Evolutionary conservation across 768 basidiomycete species (phyloP), one percentile per base, ranked within the genome.

Genomic region (Serpula lacrymans): DNA sequence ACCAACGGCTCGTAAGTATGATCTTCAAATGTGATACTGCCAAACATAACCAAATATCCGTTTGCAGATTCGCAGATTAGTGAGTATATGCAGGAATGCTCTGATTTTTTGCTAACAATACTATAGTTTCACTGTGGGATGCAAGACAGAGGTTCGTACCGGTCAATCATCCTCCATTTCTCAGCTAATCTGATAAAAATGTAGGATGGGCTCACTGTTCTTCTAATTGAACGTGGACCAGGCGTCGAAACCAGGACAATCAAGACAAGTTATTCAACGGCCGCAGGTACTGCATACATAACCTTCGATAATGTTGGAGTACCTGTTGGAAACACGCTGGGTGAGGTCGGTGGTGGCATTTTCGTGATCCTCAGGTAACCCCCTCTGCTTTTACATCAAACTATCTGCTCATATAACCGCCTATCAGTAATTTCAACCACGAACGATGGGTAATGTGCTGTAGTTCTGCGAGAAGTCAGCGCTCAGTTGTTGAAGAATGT

Each of bases 401-500:
- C 12, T 37, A 14, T 28, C n/a, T 3, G 12, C 9, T 14, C 22
- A 14, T 34, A 35, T 23, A 10, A 21, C 22, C 16, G 4, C 34
- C 63, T 68, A n/a, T n/a, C n/a, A 75, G 86, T 43, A 97, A 95
- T 66, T 96, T 95, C 68, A 95, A 95, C 59, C 91, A 94, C 60
- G 92, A 93, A 58, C 84, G 87, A 49, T 94, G 88, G 90, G 87
- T 88, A 20, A 93, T 93, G 86, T 79, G 77, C 57, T 88, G 87
- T 51, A 68, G 76, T 23, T 80, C 77, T 18, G 80, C 83, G n/a
- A 72, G 86, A 42, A 67, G 69, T 42, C 89, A 92, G 50, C 79
- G 92, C 23, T 36, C 62, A 6, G 52, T 77, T 55, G 68, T 90
- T 28, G 91, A 94, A 53, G 91, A 93, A 63, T 92, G 88, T 55